Evolutionary conservation across 192 early-diverging fungal species (phyloP).

Genomic region (Geranomyces variabilis): DNA sequence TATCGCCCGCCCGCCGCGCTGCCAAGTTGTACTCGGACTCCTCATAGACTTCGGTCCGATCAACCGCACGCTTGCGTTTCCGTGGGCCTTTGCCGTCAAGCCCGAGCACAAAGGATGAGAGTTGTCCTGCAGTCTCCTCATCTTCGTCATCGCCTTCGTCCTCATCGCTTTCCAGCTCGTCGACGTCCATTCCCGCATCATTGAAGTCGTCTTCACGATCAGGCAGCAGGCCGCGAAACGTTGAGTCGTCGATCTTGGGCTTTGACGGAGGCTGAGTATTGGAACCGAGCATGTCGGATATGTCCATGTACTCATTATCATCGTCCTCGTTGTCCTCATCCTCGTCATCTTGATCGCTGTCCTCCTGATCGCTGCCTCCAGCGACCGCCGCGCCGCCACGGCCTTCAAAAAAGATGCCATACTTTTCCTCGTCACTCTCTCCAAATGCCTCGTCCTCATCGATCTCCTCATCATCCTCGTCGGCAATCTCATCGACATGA

Average conservation of each 20-base stretch:
- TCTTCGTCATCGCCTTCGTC: slow-evolving; percentile 25
- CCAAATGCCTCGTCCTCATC: slow-evolving; percentile 90
- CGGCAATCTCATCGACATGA: slow-evolving; percentile 74
- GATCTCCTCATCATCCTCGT: slow-evolving; percentile 94
- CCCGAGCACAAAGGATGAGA: slow-evolving; percentile 53
- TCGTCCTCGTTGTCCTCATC: slow-evolving; percentile 51
- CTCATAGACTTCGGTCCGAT: slow-evolving; percentile 69
- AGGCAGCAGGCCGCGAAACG: slow-evolving; percentile 22
- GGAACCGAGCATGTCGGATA: slow-evolving; percentile 42
- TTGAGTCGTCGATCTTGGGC: slow-evolving; percentile 1
- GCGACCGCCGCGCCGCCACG: slow-evolving; percentile 11
- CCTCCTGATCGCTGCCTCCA: slow-evolving; percentile 20
- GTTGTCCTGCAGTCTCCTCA: slow-evolving; percentile 25
- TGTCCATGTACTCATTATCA: slow-evolving; percentile 56
- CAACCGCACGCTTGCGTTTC: slow-evolving; percentile 57
- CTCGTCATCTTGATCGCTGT: slow-evolving; percentile 37
- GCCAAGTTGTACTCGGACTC: slow-evolving; percentile 71
- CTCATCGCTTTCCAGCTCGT: slow-evolving; percentile 19
- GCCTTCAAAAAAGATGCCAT: slow-evolving; percentile 70
- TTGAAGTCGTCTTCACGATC: slow-evolving; percentile 6
- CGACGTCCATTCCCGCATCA: slow-evolving; percentile 3
- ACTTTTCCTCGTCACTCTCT: slow-evolving; percentile 81
- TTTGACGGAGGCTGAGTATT: slow-evolving; percentile 4
- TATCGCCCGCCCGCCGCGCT: slow-evolving; percentile 34
- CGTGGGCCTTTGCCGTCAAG: slow-evolving; percentile 60